Conservation (phyloP, 768 basidiomycete species). For the Butyriboletus loyo region DNA sequence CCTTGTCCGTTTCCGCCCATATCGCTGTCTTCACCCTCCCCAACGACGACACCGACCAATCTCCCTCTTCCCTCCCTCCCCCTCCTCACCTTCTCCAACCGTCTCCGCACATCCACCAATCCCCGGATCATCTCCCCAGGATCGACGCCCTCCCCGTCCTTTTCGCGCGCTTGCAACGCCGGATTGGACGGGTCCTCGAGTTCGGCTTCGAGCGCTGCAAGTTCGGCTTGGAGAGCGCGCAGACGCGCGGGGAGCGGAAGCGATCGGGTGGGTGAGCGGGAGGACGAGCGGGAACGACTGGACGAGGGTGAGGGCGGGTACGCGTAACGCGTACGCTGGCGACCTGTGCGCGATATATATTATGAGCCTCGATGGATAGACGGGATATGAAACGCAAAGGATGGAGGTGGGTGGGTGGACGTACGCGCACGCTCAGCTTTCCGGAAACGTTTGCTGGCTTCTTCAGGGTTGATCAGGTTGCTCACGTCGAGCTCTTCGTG, state of each 20-base stretch:
- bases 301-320: conserved; percentile 65
- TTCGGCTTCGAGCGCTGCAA: conserved; percentile 76
- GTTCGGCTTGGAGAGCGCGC: conserved; percentile 69
- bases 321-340: conserved; percentile 55
- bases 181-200: conserved; percentile 80
- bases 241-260: conserved; percentile 57
- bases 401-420: conserved; percentile 2
- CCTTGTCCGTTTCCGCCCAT: neutral
- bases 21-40: conserved; percentile 11
- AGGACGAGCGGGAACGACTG: conserved; percentile 39
- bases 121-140: conserved; percentile 75
- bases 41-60: conserved; percentile 58
- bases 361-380: neutral
- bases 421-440: conserved; percentile 66
- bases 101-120: conserved; percentile 67
- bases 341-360: conserved; percentile 32
- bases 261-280: conserved; percentile 31
- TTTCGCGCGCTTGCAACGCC: conserved; percentile 54
- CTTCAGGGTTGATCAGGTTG: conserved; percentile 58
- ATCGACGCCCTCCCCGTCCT: conserved; percentile 51
- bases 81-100: conserved; percentile 65
- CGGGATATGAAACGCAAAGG: too few relatives aligned
- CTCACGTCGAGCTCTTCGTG: conserved; percentile 70
- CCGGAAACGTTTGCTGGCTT: conserved; percentile 67
- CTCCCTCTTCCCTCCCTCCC: conserved; percentile 63